Percentiles rank a stretch among this genome's conserved stretches.
Conservation (phyloP, 2,329 filamentous ascomycete species). For the Penicillium rolfsii region DNA sequence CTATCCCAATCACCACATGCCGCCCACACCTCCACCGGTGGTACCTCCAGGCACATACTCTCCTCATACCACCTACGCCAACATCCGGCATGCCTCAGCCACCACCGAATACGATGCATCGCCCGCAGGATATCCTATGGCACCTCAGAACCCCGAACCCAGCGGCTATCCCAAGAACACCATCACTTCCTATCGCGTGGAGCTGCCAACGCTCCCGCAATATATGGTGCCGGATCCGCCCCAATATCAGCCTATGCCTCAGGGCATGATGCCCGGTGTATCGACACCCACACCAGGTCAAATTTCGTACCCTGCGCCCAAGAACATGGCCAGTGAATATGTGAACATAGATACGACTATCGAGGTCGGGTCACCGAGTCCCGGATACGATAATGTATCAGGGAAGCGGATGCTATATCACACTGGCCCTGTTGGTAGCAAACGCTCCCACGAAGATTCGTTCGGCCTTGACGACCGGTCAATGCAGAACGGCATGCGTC, state of each 20-base stretch:
- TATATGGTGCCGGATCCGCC: constrained; percentile 46
- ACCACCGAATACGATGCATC: constrained; percentile 39
- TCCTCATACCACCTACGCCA: constrained; percentile 40
- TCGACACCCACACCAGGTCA: constrained; percentile 32
- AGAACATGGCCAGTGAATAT: constrained; percentile 38
- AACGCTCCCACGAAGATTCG: constrained; percentile 44
- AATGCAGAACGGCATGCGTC: constrained; percentile 51
- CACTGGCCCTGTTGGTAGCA: constrained; percentile 34
- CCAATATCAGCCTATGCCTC: constrained; percentile 46
- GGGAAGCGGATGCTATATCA: constrained; percentile 39
- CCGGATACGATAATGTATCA: constrained; percentile 29
- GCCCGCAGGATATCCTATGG: constrained; percentile 27
- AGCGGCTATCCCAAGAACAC: constrained; percentile 33
- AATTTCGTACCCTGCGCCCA: constrained; percentile 36
- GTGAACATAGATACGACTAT: constrained; percentile 28
- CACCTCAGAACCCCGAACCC: constrained; percentile 29
- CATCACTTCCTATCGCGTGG: constrained; percentile 36
- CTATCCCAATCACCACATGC: constrained; percentile 48
- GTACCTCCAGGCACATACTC: constrained; percentile 40
- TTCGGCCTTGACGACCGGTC: constrained; percentile 46
- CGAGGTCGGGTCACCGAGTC: constrained; percentile 30
- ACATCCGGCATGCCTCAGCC: constrained; percentile 39
- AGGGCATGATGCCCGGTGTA: constrained; percentile 25
- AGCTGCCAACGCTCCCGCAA: constrained; percentile 30
- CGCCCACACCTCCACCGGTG: constrained; percentile 48